Evolutionary conservation across 2,329 filamentous ascomycete species (phyloP).

Genomic region (Aspergillus versicolor): DNA sequence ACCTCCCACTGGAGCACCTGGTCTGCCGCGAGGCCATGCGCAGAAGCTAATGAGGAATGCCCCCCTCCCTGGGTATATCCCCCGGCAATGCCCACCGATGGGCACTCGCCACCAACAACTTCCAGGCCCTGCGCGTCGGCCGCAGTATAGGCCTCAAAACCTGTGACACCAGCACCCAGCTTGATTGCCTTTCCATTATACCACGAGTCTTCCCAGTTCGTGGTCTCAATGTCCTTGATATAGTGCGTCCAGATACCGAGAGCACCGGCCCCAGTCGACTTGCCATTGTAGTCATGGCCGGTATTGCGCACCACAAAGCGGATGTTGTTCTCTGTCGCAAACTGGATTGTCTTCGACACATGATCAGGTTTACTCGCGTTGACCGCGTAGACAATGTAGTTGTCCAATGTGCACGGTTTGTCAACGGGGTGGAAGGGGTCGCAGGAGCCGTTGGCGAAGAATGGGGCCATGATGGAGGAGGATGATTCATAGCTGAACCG

Average conservation of each 20-base stretch:
- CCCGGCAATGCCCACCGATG: constrained; percentile 58
- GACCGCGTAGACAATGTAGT: constrained; percentile 36
- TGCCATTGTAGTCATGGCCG: constrained; percentile 50
- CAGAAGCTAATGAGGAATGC: constrained; percentile 53
- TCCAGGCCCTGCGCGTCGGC: constrained; percentile 48
- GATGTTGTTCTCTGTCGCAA: constrained; percentile 27
- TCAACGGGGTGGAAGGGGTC: constrained; percentile 21
- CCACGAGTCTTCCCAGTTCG: constrained; percentile 33
- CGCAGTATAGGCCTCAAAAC: constrained; percentile 49
- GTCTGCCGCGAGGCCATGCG: constrained; percentile 57
- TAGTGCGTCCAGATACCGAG: constrained; percentile 35
- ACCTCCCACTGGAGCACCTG: constrained; percentile 52
- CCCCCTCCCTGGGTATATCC: constrained; percentile 63
- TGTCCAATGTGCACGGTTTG: constrained; percentile 28
- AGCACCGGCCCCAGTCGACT: constrained; percentile 59
- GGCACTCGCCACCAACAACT: constrained; percentile 56
- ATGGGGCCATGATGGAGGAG: constrained; percentile 14
- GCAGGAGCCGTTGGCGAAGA: constrained; percentile 13
- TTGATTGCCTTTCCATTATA: constrained; percentile 57
- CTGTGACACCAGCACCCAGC: constrained; percentile 55
- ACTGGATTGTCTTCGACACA: constrained; percentile 28
- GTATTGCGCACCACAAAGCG: constrained; percentile 49
- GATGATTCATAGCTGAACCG: constrained; percentile 7
- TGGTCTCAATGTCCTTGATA: constrained; percentile 29
- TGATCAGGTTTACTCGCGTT: constrained; percentile 29